These are phyloP conservation scores for Setaria viridis DNA, from an alignment of 202 grass and related monocot genomes.

Conservation along the genomic window DNA sequence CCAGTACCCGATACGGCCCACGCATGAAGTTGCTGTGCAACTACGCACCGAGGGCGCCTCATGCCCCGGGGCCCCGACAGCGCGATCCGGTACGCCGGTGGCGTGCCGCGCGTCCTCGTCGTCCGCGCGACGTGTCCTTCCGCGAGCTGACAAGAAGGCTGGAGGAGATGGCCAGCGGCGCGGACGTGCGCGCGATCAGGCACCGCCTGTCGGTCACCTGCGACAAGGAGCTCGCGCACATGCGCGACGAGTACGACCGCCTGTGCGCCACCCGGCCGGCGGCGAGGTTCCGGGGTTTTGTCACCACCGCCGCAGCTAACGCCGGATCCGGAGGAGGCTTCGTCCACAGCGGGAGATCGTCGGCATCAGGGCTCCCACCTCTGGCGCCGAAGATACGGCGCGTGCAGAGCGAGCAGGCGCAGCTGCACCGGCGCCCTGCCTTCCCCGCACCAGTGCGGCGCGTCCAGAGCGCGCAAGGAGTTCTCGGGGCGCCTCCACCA, in stretches of 20 bases:
- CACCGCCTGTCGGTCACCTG: slow-evolving; percentile 61
- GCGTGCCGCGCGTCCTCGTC: slow-evolving; percentile 62
- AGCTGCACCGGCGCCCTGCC: not conserved
- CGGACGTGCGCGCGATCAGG: slow-evolving; percentile 39
- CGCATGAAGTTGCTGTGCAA: slow-evolving; percentile 70
- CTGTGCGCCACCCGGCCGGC: not conserved
- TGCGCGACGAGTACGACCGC: slow-evolving; percentile 67
- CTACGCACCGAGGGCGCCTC: slow-evolving; percentile 62
- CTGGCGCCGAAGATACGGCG: slow-evolving; percentile 9
- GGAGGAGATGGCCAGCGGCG: slow-evolving; percentile 38
- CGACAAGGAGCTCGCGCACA: slow-evolving; percentile 72
- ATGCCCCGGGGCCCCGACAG: slow-evolving; percentile 38
- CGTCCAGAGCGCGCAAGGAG: slow-evolving; percentile 43
- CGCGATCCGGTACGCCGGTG: slow-evolving; percentile 66
- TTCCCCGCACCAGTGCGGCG: slow-evolving; percentile 17
- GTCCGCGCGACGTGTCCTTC: slow-evolving; percentile 63
- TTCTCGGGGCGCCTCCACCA: not conserved
- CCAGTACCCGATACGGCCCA: not conserved
- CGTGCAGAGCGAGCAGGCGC: slow-evolving; percentile 35
- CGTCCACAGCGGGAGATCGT: not conserved
- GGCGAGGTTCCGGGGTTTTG: slow-evolving; percentile 28
- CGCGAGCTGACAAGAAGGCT: slow-evolving; percentile 50
- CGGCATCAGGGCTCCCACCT: not conserved
- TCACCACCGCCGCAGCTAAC: not conserved
- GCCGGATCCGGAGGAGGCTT: not conserved